A percentile compares a stretch with the other conserved stretches of the same genome.
These are phyloP conservation scores for Ambrosiella cleistominuta DNA, from an alignment of 2,329 filamentous ascomycete species.

Conservation along the genomic window DNA sequence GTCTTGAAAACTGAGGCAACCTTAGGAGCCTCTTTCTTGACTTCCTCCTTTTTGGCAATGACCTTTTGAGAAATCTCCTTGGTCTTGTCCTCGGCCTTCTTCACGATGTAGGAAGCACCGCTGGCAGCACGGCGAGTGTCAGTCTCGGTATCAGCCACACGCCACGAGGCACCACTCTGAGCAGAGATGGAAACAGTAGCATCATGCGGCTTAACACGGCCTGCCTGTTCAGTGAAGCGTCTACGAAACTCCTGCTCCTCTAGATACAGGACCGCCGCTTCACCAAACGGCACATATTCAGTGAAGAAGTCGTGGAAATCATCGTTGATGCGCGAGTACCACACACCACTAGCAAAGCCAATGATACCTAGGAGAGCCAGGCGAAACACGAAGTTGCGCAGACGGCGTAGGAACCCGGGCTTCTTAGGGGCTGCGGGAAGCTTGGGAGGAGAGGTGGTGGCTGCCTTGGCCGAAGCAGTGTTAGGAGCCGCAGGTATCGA, in stretches of 20 bases:
- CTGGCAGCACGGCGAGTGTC: constrained; percentile 46
- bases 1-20: constrained; percentile 16
- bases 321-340: constrained; percentile 83
- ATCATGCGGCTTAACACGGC: constrained; percentile 36
- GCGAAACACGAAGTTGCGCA: constrained; percentile 62
- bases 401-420: constrained; percentile 51
- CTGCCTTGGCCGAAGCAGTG: background rate
- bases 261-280: constrained; percentile 85
- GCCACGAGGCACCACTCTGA: constrained; percentile 72
- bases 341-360: constrained; percentile 75
- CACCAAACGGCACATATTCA: constrained; percentile 85
- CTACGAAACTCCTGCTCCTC: constrained; percentile 88
- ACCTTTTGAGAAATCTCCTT: constrained; percentile 15
- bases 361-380: constrained; percentile 59
- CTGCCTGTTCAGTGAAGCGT: constrained; percentile 47
- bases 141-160: constrained; percentile 45
- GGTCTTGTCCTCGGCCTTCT: constrained; percentile 18
- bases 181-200: constrained; percentile 67
- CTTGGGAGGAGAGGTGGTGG: constrained; percentile 21
- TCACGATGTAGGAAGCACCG: constrained; percentile 21
- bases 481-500: constrained; percentile 13
- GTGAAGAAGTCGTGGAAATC: constrained; percentile 99
- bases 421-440: constrained; percentile 27
- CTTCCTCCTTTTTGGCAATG: constrained; percentile 8
- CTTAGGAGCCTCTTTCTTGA: constrained; percentile 18